Base-by-base conservation (phyloP, 305 asterid genomes). In the Stenogyne calaminthoides region DNA sequence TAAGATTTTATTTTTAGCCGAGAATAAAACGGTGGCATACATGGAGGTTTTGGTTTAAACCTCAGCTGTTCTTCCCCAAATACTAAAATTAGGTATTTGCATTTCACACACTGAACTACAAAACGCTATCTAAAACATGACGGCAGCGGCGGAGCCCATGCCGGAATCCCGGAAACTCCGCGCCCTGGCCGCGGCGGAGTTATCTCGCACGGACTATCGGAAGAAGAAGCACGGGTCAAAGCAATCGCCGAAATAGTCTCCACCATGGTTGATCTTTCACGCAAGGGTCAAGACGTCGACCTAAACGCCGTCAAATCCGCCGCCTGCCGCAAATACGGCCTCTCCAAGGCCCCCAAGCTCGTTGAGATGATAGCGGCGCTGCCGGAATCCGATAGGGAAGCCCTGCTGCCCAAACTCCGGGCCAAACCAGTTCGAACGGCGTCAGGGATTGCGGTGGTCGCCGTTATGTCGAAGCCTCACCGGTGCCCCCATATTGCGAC, bases 121-220 rank as follows among this genome's bases (percentile, higher is more conserved):
- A 47, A 29, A 18, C 69, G 8, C 55, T 72, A 19, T 22, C 64
- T 18, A 1, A 44, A 49, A 46, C 63, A 85, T 91, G 81, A 20
- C 67, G 49, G 78, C 91, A 90, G 91, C 88, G 82, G 81, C 89
- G 80, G 89, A 80, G 63, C 88, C 81, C 22, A 89, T 85, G 42
- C 86, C 85, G 12, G 97, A 89, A 76, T 40, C 86, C 59, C 83
- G 97, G 56, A 91, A 89, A 83, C 86, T 87, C 67, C 99, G 40
- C 97, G 96, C 64, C 98, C 99, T 0, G 99, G 99, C 22, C 89
- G 97, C 14, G 99, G 99, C 42, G 99, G 99, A 68, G 97, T 94
- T n/a, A 37, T 94, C 16, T 76, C 89, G 47, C 93, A 83, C 60
- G 90, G 89, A 34, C 81, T 94, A 32, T 85, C 99, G 9, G 93